Conservation (phyloP, 139 green algal genomes). For the Chlamydomonas asymmetrica region DNA sequence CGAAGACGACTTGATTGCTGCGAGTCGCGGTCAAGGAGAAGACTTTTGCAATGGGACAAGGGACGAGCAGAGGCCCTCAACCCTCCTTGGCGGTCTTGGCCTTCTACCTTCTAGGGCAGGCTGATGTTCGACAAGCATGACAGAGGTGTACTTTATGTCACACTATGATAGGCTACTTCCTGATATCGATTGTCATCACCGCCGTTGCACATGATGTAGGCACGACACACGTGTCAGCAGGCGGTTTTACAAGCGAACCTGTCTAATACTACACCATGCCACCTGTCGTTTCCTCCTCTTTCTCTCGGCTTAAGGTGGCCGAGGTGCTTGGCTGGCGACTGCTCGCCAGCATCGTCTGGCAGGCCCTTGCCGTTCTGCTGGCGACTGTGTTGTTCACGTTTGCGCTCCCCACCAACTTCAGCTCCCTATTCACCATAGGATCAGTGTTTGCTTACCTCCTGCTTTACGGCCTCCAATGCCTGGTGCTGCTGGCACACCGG, state of each 20-base stretch:
- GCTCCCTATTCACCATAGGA: neutral
- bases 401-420: neutral
- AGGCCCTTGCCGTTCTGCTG: neutral
- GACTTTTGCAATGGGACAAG: too few species aligned
- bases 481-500: slow-evolving; percentile 17
- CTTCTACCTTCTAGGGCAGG: too few species aligned
- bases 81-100: too few species aligned
- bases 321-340: slow-evolving; percentile 9
- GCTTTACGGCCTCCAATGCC: slow-evolving; percentile 18
- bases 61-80: too few species aligned
- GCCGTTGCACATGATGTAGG: too few species aligned
- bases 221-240: neutral
- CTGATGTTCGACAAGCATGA: too few species aligned
- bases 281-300: neutral
- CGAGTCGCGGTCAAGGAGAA: too few species aligned
- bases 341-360: slow-evolving; percentile 1
- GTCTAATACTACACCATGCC: neutral
- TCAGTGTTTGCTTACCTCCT: neutral
- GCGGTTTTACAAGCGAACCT: neutral
- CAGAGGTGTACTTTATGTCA: too few species aligned
- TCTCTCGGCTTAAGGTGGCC: neutral
- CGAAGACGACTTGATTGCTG: too few species aligned
- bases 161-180: too few species aligned
- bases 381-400: slow-evolving; percentile 3
- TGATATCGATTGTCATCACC: too few species aligned